Conservation (phyloP, 163 green algal species). For the Chlorella variabilis region DNA sequence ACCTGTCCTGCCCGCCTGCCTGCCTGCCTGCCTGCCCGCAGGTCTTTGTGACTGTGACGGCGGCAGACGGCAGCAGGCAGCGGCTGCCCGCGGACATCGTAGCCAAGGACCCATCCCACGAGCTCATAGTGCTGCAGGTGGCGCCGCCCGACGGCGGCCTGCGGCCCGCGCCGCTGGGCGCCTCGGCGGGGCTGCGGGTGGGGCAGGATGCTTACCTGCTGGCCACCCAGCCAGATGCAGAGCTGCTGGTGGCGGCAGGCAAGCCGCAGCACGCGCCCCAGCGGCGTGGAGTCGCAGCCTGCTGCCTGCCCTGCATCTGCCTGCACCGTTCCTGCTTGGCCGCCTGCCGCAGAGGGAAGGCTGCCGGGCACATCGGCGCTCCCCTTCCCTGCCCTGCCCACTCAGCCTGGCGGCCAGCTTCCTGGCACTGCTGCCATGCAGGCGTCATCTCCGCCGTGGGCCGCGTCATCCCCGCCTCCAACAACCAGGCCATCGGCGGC, state of each 20-base stretch:
- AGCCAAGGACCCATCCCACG: slow-evolving; percentile 25
- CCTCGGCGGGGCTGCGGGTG: slow-evolving; percentile 10
- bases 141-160: slow-evolving; percentile 2
- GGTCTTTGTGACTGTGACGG: slow-evolving; percentile 13
- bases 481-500: slow-evolving; percentile 21
- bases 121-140: slow-evolving; percentile 28
- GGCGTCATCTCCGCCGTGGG: slow-evolving; percentile 22
- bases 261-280: not conserved
- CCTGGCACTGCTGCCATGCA: not conserved
- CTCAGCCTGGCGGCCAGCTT: too few relatives aligned
- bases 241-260: not conserved
- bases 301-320: too few relatives aligned
- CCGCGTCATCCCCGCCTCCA: slow-evolving; percentile 24
- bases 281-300: too few relatives aligned
- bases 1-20: not conserved
- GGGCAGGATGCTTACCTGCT: slow-evolving; percentile 35
- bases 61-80: not conserved
- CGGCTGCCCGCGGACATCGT: not conserved
- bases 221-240: not conserved
- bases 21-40: not conserved
- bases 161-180: not conserved
- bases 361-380: too few relatives aligned
- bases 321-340: too few relatives aligned
- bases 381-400: too few relatives aligned
- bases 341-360: too few relatives aligned